These are phyloP conservation scores for Omphalotus olearius DNA, from an alignment of 1,284 basidiomycete species.

Conservation along the genomic window DNA sequence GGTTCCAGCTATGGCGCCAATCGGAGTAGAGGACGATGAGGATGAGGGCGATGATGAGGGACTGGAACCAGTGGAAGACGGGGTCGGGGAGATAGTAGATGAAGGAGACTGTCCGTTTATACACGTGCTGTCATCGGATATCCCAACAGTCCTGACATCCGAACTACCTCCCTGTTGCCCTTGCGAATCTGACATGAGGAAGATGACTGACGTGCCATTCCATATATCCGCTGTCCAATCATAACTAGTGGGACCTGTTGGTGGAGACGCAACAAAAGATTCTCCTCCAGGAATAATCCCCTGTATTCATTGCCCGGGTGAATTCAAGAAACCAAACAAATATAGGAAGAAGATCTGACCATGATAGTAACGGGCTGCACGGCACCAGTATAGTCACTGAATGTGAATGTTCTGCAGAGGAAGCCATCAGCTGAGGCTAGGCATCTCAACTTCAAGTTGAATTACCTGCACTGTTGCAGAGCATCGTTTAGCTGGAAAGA, in stretches of 20 bases:
- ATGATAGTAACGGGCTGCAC: conserved; percentile 56
- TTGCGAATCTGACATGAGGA: conserved; percentile 54
- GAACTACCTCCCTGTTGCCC: conserved; percentile 58
- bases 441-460: background rate
- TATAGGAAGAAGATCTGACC: conserved; percentile 33
- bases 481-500: conserved; percentile 46
- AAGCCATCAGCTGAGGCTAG: conserved; percentile 6
- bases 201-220: conserved; percentile 58
- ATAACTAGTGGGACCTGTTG: conserved; percentile 37
- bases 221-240: conserved; percentile 56
- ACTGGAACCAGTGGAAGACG: conserved; percentile 26
- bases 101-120: conserved; percentile 48
- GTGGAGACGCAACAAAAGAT: conserved; percentile 42
- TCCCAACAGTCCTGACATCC: conserved; percentile 42
- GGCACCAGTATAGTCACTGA: conserved; percentile 47
- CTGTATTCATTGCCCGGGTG: conserved; percentile 28
- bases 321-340: background rate
- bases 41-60: conserved; percentile 15
- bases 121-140: conserved; percentile 44
- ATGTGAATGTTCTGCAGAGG: conserved; percentile 43
- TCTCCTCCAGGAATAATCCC: conserved; percentile 64
- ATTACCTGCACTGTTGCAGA: conserved; percentile 62
- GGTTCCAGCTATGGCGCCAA: conserved; percentile 50
- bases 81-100: conserved; percentile 28
- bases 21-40: conserved; percentile 25